Conservation (phyloP, 306 rosid genomes). For the Prunus kanzakura region DNA sequence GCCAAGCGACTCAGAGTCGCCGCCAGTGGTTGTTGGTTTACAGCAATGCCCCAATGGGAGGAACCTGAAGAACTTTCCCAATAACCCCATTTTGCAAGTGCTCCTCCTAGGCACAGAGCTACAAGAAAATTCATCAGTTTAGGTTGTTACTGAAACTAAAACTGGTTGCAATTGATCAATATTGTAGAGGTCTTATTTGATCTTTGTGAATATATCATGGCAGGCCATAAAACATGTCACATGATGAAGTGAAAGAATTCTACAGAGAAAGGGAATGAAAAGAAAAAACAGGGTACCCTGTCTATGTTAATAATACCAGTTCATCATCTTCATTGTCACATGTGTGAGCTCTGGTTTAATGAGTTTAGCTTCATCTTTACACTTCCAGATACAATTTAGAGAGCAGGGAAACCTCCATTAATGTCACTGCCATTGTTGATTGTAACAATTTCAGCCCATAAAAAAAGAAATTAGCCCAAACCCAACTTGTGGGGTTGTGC, state of each 20-base stretch:
- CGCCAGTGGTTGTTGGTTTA: conserved; percentile 44
- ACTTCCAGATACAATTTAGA: background rate
- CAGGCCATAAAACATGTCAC: too few species aligned
- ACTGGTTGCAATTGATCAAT: too few species aligned
- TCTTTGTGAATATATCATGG: too few species aligned
- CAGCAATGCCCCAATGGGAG: conserved; percentile 47
- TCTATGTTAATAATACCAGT: too few species aligned
- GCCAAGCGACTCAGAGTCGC: conserved; percentile 40
- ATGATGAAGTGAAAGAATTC: too few species aligned
- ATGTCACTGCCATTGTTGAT: too few species aligned
- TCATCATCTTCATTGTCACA: background rate
- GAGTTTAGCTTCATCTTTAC: background rate
- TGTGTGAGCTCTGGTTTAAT: background rate
- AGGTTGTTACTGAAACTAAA: background rate
- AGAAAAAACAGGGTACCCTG: too few species aligned
- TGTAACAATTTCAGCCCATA: too few species aligned
- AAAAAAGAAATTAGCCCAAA: too few species aligned
- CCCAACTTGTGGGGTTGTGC: too few species aligned
- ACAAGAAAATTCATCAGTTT: background rate
- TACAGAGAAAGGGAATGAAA: background rate
- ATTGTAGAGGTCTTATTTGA: too few species aligned
- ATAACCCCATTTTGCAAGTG: conserved; percentile 30
- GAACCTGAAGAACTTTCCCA: conserved; percentile 55
- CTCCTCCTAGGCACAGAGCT: background rate
- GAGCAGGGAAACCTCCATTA: background rate